Evolutionary conservation across 2,329 filamentous ascomycete genomes (phyloP), one percentile per base, ranked within the genome.

Genomic region (Claviceps paspali): DNA sequence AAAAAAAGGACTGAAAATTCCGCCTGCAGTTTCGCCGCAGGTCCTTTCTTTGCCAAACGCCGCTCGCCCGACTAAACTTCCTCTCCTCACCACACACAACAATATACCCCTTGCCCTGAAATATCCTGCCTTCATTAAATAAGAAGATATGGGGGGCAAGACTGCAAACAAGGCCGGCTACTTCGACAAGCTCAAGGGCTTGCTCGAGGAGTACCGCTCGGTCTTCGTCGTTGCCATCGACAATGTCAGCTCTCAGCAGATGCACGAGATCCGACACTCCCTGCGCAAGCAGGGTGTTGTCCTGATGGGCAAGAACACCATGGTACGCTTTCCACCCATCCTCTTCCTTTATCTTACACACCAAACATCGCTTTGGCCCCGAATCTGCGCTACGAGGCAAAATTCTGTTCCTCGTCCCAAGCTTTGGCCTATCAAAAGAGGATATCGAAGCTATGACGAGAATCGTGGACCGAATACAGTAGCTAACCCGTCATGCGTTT

Each of bases 171-270:
- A 96, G 79, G 76, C 84, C 65, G 82, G 64, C 57, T 94, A 98
- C 79, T 98, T 98, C 76, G 88, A 95, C 68, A 96, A 96, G 86
- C 86, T 98, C 65, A 93, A 95, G 81, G 66, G 65, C 67, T 79
- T 96, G 65, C 81, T 98, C 65, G 84, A 96, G 73, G 80, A 86
- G 65, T 96, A 92, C 82, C 78, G 77, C 65, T 88, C 82, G 60
- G 82, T 96, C 73, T 96, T 98, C 84, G 87, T 98, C 66, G 87
- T 94, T 65, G 61, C 78, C 61, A 81, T 88, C 62, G 84, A 96
- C 85, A 98, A 96, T 98, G 91, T 98, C 79, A 85, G 81, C 67
- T 98, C 91, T 54, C 91, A 98, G 79, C 92, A 98, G 80, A 98
- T 98, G 92, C 91, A 98, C 84, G 91, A 98, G 79, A 96, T 98